phyloP scores from a whole-genome alignment of 2,329 filamentous ascomycete species.

The Cytospora paraplurivora region DNA sequence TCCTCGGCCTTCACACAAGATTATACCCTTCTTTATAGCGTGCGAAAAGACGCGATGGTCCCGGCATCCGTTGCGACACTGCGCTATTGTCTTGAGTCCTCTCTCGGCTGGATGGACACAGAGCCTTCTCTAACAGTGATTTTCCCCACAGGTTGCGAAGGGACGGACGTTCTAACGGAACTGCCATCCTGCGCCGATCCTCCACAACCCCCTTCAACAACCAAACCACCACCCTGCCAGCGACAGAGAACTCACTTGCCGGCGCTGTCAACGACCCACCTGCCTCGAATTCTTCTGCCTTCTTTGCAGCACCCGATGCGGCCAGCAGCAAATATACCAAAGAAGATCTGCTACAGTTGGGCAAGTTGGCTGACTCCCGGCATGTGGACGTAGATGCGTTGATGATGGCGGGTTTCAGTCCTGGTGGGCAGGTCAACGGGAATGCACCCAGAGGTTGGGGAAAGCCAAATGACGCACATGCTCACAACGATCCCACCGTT shows the following conservation, averaged over 20 bases:
- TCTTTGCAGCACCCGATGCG: conserved; percentile 35
- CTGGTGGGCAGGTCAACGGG: conserved; percentile 66
- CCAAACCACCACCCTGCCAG: conserved; percentile 29
- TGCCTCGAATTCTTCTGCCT: conserved; percentile 14
- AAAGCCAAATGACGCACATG: conserved; percentile 72
- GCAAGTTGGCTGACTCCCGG: conserved; percentile 53
- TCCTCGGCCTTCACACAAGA: not conserved
- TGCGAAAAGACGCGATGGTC: not conserved
- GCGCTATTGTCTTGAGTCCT: not conserved
- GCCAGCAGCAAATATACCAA: conserved; percentile 65
- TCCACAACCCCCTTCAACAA: conserved; percentile 57
- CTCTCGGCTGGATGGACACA: conserved; percentile 24
- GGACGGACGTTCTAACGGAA: conserved; percentile 62
- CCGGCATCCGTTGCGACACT: not conserved
- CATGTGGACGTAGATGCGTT: conserved; percentile 66
- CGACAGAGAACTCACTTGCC: conserved; percentile 30
- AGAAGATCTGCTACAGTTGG: conserved; percentile 78
- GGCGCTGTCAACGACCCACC: conserved; percentile 21
- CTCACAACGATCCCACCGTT: conserved; percentile 79
- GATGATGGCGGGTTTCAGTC: conserved; percentile 78
- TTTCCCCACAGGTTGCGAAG: conserved; percentile 54
- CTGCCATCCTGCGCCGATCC: conserved; percentile 64
- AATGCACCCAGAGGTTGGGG: conserved; percentile 69
- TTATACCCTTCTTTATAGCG: not conserved
- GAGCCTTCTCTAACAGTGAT: not conserved